Percentiles rank a stretch among this genome's conserved stretches.
Evolutionary conservation across 2,329 filamentous ascomycete genomes (phyloP).

Genomic region (Plectosphaerella plurivora): DNA sequence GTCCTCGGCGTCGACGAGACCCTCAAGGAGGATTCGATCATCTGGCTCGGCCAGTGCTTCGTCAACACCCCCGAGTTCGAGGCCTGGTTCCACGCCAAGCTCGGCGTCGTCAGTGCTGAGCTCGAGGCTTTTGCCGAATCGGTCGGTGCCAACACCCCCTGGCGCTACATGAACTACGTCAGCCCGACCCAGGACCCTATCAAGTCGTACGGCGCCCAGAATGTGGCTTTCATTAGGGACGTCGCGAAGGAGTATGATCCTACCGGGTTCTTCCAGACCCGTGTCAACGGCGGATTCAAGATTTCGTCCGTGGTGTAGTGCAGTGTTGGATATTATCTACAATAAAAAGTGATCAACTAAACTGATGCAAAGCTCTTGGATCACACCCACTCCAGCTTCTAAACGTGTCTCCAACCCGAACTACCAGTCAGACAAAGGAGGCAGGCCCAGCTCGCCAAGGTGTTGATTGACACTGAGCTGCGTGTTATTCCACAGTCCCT

Average conservation of each 20-base stretch:
- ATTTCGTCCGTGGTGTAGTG: slow-evolving; percentile 1
- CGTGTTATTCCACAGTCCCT: slow-evolving; percentile 14
- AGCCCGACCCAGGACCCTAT: slow-evolving; percentile 20
- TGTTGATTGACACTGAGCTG: slow-evolving; percentile 9
- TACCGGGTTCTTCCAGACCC: slow-evolving; percentile 23
- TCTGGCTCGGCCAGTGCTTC: slow-evolving; percentile 1
- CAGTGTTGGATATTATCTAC: too few species aligned
- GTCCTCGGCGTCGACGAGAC: slow-evolving; percentile 3
- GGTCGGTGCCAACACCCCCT: slow-evolving; percentile 15
- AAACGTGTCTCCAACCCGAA: too few species aligned
- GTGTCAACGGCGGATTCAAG: slow-evolving; percentile 22
- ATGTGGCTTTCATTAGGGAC: slow-evolving; percentile 18
- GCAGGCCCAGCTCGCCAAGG: slow-evolving; percentile 2
- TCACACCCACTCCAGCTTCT: too few species aligned
- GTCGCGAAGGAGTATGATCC: slow-evolving; percentile 26
- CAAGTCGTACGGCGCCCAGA: slow-evolving; percentile 24
- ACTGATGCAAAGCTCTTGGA: too few species aligned
- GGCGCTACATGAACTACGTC: slow-evolving; percentile 32
- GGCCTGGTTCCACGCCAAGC: slow-evolving; percentile 22
- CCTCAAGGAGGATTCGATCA: slow-evolving; percentile 1
- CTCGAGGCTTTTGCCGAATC: slow-evolving; percentile 16
- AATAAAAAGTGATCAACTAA: too few species aligned
- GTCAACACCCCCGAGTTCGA: slow-evolving; percentile 18
- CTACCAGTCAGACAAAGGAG: background rate
- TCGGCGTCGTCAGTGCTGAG: slow-evolving; percentile 20